Base-by-base conservation (phyloP, 1,284 basidiomycete species). In the Mycena citricolor region DNA sequence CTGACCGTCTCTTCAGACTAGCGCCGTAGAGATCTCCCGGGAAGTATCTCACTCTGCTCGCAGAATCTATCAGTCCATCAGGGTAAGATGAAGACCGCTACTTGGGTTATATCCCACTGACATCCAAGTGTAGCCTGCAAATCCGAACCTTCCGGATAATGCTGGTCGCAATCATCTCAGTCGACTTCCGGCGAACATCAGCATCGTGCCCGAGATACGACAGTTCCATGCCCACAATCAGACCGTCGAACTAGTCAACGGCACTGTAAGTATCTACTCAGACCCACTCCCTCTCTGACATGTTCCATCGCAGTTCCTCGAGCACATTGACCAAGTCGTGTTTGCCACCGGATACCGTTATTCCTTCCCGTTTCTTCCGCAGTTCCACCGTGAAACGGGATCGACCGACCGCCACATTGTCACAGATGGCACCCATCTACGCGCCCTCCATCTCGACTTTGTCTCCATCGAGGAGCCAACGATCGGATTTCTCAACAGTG, bases 391-490 rank as follows among this genome's bases (percentile, higher is more conserved):
- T 34, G 60, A 69, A 12, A 55, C 57, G 1, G 56, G 57, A 2
- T 58, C 61, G 14, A 44, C 44, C 12, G 43, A 47, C 2, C 55
- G 63, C 26, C 63, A 63, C 11, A 61, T 77, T 25, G 63, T 76
- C n/a, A 73, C 71, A 0, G 66, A 73, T 49, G 74, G 74, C 22
- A 63, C 60, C 1, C 66, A 69, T 41, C 57, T 77, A n/a, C 67
- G 68, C 4, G 67, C 72, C 7, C 60, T 76, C 3, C 68, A 73
- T 51, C 60, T 70, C 12, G 73, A 75, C 46, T 54, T 68, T 0
- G 68, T 75, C 54, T 76, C 69, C 53, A 72, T 76, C 36, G 68
- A 71, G n/a, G 71, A 76, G 43, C 73, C 74, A 4, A 73, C 73
- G 7, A 58, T 77, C 5, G 63, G 64, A 0, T 74, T 76, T 45